phyloP scores from a whole-genome alignment of 139 green algal genomes.

The Yamagishiella unicocca region DNA sequence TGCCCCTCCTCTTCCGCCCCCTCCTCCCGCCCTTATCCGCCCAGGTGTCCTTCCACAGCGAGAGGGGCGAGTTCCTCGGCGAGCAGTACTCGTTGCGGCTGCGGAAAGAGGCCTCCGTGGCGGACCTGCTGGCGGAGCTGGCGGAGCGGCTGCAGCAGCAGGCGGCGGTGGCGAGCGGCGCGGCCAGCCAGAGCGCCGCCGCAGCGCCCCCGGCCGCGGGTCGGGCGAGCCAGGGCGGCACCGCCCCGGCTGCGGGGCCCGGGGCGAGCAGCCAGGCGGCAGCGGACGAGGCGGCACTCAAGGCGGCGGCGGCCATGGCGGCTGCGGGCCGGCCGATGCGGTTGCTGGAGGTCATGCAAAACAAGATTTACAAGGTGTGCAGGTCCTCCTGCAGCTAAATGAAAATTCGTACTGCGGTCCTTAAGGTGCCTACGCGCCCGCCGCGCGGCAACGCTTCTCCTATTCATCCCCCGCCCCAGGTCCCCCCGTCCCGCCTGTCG shows the following conservation, averaged over 20 bases:
- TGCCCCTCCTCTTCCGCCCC: too few relatives aligned
- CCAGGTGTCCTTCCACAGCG: constrained; percentile 79
- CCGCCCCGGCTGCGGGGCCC: constrained; percentile 58
- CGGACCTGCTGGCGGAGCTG: constrained; percentile 82
- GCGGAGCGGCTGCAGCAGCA: constrained; percentile 54
- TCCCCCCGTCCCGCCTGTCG: too few relatives aligned
- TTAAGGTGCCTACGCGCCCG: too few relatives aligned
- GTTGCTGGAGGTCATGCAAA: constrained; percentile 87
- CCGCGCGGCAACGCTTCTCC: too few relatives aligned
- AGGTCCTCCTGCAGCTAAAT: too few relatives aligned
- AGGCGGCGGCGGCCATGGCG: constrained; percentile 41
- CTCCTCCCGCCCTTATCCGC: too few relatives aligned
- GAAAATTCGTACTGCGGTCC: too few relatives aligned
- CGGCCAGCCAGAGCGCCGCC: background rate
- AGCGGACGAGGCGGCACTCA: constrained; percentile 52
- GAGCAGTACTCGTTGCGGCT: constrained; percentile 83
- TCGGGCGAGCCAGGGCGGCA: background rate
- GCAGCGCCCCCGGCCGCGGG: background rate
- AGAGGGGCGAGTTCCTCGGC: constrained; percentile 79
- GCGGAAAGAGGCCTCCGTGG: constrained; percentile 68
- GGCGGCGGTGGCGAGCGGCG: constrained; percentile 42
- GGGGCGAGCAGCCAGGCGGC: constrained; percentile 69
- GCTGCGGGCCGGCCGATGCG: constrained; percentile 71
- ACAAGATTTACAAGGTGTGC: constrained; percentile 87
- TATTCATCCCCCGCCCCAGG: too few relatives aligned